Conservation (phyloP, 2,329 filamentous ascomycete genomes). For the Nigrograna mackinnonii region DNA sequence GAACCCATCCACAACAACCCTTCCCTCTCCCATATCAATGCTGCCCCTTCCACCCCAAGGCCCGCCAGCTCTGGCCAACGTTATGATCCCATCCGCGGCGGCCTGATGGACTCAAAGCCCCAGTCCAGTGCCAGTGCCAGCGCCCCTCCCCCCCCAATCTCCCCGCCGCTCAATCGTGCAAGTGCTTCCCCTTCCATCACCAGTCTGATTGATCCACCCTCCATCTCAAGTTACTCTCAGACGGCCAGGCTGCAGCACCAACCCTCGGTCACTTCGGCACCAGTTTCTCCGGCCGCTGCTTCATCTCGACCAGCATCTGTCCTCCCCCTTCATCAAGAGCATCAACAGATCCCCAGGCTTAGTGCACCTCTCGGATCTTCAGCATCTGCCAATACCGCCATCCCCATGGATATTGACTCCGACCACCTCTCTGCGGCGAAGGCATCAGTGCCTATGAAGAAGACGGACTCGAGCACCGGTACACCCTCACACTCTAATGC, state of each 20-base stretch:
- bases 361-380: slow-evolving; percentile 9
- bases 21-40: slow-evolving; percentile 40
- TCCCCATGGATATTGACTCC: slow-evolving; percentile 42
- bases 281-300: slow-evolving; percentile 41
- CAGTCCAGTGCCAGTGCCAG: slow-evolving; percentile 46
- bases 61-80: slow-evolving; percentile 74
- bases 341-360: slow-evolving; percentile 14
- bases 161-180: slow-evolving; percentile 67
- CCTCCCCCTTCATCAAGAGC: slow-evolving; percentile 32
- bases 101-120: slow-evolving; percentile 48
- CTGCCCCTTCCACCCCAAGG: slow-evolving; percentile 53
- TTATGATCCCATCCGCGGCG: slow-evolving; percentile 85
- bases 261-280: slow-evolving; percentile 42
- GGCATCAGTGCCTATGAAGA: slow-evolving; percentile 32
- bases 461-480: slow-evolving; percentile 35
- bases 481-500: slow-evolving; percentile 52
- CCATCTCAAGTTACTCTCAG: slow-evolving; percentile 39
- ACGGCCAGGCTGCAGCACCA: slow-evolving; percentile 37
- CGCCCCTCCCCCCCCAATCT: slow-evolving; percentile 49
- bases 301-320: slow-evolving; percentile 27
- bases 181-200: slow-evolving; percentile 91
- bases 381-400: slow-evolving; percentile 15
- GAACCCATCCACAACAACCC: slow-evolving; percentile 41
- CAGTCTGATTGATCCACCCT: slow-evolving; percentile 78
- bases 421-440: slow-evolving; percentile 22